Base-by-base conservation (phyloP, 768 basidiomycete species). In the Lactarius trivialis region DNA sequence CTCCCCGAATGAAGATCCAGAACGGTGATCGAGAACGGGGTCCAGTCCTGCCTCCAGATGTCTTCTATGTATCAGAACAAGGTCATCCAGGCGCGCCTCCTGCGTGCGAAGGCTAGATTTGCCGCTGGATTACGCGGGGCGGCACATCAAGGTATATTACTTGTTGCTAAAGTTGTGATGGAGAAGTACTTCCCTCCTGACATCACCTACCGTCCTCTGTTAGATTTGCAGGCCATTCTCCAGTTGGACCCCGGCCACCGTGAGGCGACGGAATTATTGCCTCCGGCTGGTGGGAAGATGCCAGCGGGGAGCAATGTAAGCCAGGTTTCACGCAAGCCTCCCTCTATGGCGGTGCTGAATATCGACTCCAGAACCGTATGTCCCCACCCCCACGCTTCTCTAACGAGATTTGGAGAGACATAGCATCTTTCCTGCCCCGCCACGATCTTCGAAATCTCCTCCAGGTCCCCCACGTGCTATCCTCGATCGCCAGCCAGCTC, bases 341-440 rank as follows among this genome's bases (percentile, higher is more conserved):
- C 49, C 26, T 36, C 56, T 2, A 50, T 51, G 21, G 21, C 37
- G 24, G 26, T 54, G 26, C 43, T 64, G 72, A 73, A 70, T 72
- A 53, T 65, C 72, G 39, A 65, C 71, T 49, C 4, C n/a, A 60
- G 60, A 34, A 43, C 7, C 73, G 79, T 17, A 78, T 79, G 9
- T 70, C 73, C 32, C 76, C 76, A 55, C 79, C 76, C 19, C 81
- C 81, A 41, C 78, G 79, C 21, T 82, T 89, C 67, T 87, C 86
- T 4, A 76, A 76, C 7, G 88, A 89, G 73, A 82, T 89, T 56
- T 89, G 88, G 88, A 77, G 83, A 37, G 82, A 88, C 69, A 83
- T 89, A 41, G 85, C 82, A 0, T 73, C 78, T 6, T 84, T 78
- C 67, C 78, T 89, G 6, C 83, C 86, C 0, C 78, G 81, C 21